Evolutionary conservation across 768 basidiomycete genomes (phyloP).

Genomic region (Tulasnella sp.): DNA sequence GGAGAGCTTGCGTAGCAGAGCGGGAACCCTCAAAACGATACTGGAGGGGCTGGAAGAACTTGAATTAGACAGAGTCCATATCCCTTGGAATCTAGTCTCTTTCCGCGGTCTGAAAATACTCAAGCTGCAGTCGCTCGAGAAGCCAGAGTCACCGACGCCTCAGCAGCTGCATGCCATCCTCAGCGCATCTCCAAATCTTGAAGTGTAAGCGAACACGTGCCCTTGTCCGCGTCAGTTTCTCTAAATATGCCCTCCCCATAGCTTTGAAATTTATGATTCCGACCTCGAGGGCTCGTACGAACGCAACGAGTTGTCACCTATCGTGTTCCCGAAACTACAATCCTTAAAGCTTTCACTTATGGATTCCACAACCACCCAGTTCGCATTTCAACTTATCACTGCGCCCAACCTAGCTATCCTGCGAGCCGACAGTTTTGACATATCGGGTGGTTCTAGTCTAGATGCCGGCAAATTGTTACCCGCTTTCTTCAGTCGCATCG

Average conservation of each 20-base stretch:
- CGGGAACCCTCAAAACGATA: neutral
- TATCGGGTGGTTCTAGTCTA: neutral
- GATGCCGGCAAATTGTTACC: neutral
- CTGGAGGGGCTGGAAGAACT: slow-evolving; percentile 11
- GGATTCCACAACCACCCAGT: neutral
- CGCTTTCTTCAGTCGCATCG: neutral
- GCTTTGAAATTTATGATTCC: neutral
- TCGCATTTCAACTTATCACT: neutral
- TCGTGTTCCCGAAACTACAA: neutral
- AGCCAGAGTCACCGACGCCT: neutral
- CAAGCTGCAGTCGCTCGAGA: neutral
- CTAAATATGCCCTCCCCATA: neutral
- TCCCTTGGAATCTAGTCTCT: slow-evolving; percentile 15
- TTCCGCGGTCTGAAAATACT: slow-evolving; percentile 12
- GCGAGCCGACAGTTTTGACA: neutral
- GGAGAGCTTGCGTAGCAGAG: neutral
- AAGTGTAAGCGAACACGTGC: neutral
- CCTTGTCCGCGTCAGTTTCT: neutral
- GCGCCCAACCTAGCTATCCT: neutral
- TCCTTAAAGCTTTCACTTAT: neutral
- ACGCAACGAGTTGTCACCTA: neutral
- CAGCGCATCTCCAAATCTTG: neutral
- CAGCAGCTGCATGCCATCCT: neutral
- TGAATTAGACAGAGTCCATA: neutral
- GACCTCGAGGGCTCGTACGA: neutral